Percentiles rank a stretch among this genome's conserved stretches.
These are phyloP conservation scores for Leishmania tropica DNA, from an alignment of 208 protist genomes.

Conservation along the genomic window DNA sequence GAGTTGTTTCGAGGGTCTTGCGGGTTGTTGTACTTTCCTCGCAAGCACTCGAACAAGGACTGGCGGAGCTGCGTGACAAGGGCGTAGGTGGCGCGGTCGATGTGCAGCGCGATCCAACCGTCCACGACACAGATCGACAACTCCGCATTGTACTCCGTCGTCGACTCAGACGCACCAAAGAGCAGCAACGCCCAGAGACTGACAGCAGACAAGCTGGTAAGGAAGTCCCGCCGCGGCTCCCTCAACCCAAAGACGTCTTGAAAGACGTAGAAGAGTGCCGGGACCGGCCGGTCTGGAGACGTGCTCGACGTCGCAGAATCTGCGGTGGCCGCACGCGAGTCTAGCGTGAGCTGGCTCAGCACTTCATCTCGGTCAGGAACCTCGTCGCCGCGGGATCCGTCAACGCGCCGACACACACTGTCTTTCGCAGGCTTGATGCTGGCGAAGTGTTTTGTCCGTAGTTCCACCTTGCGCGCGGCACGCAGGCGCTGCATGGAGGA, in stretches of 20 bases:
- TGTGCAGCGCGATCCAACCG: constrained; percentile 71
- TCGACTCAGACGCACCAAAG: constrained; percentile 72
- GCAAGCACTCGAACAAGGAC: constrained; percentile 54
- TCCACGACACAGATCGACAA: constrained; percentile 74
- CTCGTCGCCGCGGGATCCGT: constrained; percentile 28
- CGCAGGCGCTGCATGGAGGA: background rate
- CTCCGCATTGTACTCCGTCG: constrained; percentile 44
- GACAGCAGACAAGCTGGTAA: constrained; percentile 75
- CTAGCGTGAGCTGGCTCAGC: constrained; percentile 23
- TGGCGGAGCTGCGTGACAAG: constrained; percentile 47
- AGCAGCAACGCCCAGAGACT: constrained; percentile 85
- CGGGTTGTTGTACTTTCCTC: constrained; percentile 64
- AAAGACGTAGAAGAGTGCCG: constrained; percentile 81
- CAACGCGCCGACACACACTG: constrained; percentile 73
- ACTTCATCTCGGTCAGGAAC: constrained; percentile 37
- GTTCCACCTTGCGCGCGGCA: constrained; percentile 37
- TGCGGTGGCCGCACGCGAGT: background rate
- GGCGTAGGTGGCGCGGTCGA: constrained; percentile 43
- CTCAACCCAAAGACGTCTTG: constrained; percentile 70
- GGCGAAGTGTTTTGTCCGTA: constrained; percentile 55
- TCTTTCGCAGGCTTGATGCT: constrained; percentile 75
- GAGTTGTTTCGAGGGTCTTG: constrained; percentile 58
- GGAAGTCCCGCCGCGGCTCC: constrained; percentile 60
- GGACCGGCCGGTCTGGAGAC: constrained; percentile 12
- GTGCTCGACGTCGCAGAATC: background rate